These are phyloP conservation scores for Zymoseptoria tritici DNA, from an alignment of 2,329 filamentous ascomycete species.

Conservation along the genomic window DNA sequence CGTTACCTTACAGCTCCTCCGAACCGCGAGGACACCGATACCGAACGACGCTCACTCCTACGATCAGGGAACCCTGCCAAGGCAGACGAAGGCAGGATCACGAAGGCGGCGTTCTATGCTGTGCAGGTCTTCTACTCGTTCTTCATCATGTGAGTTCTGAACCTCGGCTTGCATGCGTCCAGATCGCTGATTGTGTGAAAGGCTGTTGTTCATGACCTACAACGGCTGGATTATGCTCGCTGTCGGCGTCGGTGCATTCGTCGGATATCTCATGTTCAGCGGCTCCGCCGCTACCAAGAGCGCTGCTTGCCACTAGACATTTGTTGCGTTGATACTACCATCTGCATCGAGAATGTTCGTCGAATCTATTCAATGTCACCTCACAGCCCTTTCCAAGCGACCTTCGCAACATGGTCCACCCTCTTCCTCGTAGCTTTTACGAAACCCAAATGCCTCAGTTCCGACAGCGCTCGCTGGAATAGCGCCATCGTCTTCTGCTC, in stretches of 20 bases:
- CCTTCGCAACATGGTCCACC: constrained; percentile 82
- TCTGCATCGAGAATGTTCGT: not conserved
- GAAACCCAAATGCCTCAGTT: constrained; percentile 77
- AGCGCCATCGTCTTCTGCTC: constrained; percentile 46
- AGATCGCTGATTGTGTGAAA: constrained; percentile 33
- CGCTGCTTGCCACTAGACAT: constrained; percentile 76
- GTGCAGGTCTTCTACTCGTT: constrained; percentile 97
- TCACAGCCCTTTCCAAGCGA: constrained; percentile 68
- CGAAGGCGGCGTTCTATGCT: constrained; percentile 79
- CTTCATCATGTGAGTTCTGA: constrained; percentile 84
- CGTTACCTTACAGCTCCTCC: constrained; percentile 5
- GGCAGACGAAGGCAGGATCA: constrained; percentile 52
- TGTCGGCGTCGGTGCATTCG: constrained; percentile 78
- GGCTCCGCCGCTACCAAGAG: constrained; percentile 67
- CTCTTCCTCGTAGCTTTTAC: constrained; percentile 87
- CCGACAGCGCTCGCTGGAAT: constrained; percentile 80
- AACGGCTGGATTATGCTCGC: constrained; percentile 97
- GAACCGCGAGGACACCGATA: constrained; percentile 1
- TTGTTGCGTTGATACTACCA: not conserved
- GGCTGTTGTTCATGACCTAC: constrained; percentile 99
- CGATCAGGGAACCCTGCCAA: constrained; percentile 30
- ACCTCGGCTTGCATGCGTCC: not conserved
- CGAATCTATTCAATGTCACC: not conserved
- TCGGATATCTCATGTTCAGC: constrained; percentile 80
- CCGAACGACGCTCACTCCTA: constrained; percentile 60